Percentiles rank a stretch among this genome's conserved stretches.
phyloP scores from a whole-genome alignment of 371 early-diverging fungal genomes.

The Mucor ambiguus region DNA sequence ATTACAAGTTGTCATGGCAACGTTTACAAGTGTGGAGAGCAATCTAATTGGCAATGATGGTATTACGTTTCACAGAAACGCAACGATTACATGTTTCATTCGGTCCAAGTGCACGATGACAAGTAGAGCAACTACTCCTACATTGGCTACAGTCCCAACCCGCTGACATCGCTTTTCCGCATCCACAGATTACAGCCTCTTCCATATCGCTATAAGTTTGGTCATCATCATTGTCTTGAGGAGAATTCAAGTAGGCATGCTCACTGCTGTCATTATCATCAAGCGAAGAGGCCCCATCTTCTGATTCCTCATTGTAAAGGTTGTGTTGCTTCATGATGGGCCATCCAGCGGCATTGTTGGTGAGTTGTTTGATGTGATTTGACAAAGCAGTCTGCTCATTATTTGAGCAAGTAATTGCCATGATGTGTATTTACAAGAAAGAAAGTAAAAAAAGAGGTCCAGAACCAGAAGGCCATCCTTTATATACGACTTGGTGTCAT shows the following conservation, averaged over 20 bases:
- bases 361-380: not conserved
- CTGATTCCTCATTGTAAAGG: not conserved
- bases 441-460: not conserved
- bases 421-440: not conserved
- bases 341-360: not conserved
- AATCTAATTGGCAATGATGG: not conserved
- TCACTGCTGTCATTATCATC: not conserved
- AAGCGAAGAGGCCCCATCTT: not conserved
- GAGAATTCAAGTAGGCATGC: not conserved
- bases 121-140: conserved; percentile 15
- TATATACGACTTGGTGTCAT: not conserved
- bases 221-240: not conserved
- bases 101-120: conserved; percentile 16
- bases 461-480: not conserved
- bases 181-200: conserved; percentile 9
- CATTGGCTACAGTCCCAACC: conserved; percentile 22
- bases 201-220: not conserved
- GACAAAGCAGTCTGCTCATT: not conserved
- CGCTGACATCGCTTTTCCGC: conserved; percentile 14
- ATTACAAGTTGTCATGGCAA: not conserved
- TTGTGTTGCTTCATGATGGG: not conserved
- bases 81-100: conserved; percentile 18
- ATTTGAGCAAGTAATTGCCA: not conserved
- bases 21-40: not conserved
- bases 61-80: conserved; percentile 1